Evolutionary conservation across 345 rosid genomes (phyloP).

Genomic region (Euphorbia peplus): DNA sequence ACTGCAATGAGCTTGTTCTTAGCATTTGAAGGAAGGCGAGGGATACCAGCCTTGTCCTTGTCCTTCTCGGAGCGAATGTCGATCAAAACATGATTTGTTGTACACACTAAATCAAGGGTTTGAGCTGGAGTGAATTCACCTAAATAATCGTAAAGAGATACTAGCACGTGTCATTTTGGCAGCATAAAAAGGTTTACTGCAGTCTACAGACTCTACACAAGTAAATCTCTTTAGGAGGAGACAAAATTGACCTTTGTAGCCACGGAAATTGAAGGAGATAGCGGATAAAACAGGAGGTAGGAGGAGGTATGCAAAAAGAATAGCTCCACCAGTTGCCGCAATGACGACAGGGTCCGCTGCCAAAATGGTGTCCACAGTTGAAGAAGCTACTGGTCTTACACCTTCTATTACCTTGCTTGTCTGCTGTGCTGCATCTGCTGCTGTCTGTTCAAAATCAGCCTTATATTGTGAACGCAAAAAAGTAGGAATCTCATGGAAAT

Average conservation of each 20-base stretch:
- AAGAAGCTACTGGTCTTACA: slow-evolving; percentile 80
- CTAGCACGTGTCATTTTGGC: neutral
- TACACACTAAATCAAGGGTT: slow-evolving; percentile 60
- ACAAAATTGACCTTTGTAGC: slow-evolving; percentile 65
- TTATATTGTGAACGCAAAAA: neutral
- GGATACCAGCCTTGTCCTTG: slow-evolving; percentile 76
- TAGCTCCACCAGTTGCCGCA: slow-evolving; percentile 65
- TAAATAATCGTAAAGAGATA: slow-evolving; percentile 20
- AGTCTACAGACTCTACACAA: no score
- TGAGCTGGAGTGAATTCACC: slow-evolving; percentile 90
- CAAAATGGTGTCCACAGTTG: slow-evolving; percentile 67
- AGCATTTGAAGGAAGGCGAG: slow-evolving; percentile 89
- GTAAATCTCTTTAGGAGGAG: no score
- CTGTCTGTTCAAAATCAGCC: slow-evolving; percentile 46
- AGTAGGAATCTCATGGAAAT: neutral
- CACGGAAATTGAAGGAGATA: slow-evolving; percentile 69
- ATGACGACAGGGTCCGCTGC: slow-evolving; percentile 70
- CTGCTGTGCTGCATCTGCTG: slow-evolving; percentile 71
- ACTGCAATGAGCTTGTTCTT: slow-evolving; percentile 70
- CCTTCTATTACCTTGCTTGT: slow-evolving; percentile 58
- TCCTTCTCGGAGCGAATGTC: slow-evolving; percentile 95
- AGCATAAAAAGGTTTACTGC: no score
- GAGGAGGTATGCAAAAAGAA: slow-evolving; percentile 61
- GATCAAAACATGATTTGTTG: slow-evolving; percentile 56
- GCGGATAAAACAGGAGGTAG: slow-evolving; percentile 78